Conservation (phyloP, 2,329 filamentous ascomycete species). For the Pseudocercospora musae region DNA sequence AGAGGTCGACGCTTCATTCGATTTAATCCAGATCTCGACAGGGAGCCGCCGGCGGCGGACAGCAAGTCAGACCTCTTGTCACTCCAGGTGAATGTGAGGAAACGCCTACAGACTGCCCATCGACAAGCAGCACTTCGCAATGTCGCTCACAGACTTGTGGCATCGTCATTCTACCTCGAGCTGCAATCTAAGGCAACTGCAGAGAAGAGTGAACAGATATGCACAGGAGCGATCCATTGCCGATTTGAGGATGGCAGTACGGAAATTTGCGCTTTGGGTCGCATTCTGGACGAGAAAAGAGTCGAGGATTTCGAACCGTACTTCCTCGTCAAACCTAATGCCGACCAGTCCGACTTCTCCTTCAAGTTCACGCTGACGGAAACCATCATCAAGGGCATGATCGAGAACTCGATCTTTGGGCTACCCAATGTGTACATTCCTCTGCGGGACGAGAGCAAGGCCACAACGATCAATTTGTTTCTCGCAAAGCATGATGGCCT, state of each 20-base stretch:
- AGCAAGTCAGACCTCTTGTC: conserved; percentile 35
- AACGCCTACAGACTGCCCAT: conserved; percentile 29
- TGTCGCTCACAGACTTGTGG: conserved; percentile 36
- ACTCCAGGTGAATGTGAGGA: conserved; percentile 34
- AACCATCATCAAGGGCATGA: conserved; percentile 32
- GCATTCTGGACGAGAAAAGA: conserved; percentile 28
- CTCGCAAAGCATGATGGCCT: conserved; percentile 32
- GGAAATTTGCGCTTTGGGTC: conserved; percentile 34
- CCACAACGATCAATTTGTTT: conserved; percentile 35
- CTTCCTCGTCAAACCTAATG: conserved; percentile 32
- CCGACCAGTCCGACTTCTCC: conserved; percentile 19
- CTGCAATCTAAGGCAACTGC: conserved; percentile 32
- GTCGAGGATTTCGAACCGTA: conserved; percentile 35
- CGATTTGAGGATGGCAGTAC: conserved; percentile 35
- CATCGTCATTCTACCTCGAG: conserved; percentile 40
- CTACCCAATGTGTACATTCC: conserved; percentile 33
- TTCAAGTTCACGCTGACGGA: conserved; percentile 28
- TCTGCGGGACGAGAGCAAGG: conserved; percentile 31
- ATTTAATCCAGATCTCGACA: conserved; percentile 36
- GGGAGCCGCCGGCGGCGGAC: conserved; percentile 35
- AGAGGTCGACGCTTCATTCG: conserved; percentile 34
- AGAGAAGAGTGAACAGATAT: conserved; percentile 33
- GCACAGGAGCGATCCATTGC: conserved; percentile 33
- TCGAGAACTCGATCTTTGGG: conserved; percentile 30
- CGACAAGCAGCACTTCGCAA: conserved; percentile 31